Evolutionary conservation across 805 yeast genomes (phyloP), one percentile per base, ranked within the genome.

Genomic region (Candida nanaspora): DNA sequence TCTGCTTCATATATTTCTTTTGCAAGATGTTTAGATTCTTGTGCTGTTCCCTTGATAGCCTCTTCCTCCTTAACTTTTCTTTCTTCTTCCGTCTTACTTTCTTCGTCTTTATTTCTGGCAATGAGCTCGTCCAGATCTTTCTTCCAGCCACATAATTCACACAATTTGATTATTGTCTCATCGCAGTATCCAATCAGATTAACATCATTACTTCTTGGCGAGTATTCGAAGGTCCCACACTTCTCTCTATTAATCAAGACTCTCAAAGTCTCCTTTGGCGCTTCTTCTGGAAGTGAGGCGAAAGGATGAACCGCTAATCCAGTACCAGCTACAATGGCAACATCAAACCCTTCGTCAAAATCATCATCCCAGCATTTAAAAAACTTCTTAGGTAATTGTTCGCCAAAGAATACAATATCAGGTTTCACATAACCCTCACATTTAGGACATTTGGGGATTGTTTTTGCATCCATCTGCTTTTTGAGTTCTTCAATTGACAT

Each of bases 331-430:
- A 91, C 88, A 19, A 91, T 76, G 0, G 87, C 86, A 22, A 89
- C 57, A 49, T 82, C 87, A 21, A 79, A 62, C 18, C 61, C 68
- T 2, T 69, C 66, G 2, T 66, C 54, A 27, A 72, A 55, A 44
- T 74, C 76, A 18, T 66, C 65, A 3, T 82, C 91, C 84, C 93
- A 80, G 11, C 60, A 51, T 2, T 76, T 74, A 59, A 84, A 89
- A 52, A 88, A 86, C 41, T 66, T 63, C 1, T 50, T 52, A 0
- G 98, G 98, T 22, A 91, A 67, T 2, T 80, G 74, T 58, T 91
- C 98, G 3, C 98, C 98, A 63, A 88, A 93, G 53, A 91, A 91
- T 1, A 88, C 96, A 49, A 91, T 93, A 53, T 86, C 91, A 0
- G 98, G 98, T 55, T 91, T 91, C 22, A 93, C 86, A 25, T 78